Evolutionary conservation across 306 rosid species (phyloP).

Genomic region (Amphicarpaea edgeworthii): DNA sequence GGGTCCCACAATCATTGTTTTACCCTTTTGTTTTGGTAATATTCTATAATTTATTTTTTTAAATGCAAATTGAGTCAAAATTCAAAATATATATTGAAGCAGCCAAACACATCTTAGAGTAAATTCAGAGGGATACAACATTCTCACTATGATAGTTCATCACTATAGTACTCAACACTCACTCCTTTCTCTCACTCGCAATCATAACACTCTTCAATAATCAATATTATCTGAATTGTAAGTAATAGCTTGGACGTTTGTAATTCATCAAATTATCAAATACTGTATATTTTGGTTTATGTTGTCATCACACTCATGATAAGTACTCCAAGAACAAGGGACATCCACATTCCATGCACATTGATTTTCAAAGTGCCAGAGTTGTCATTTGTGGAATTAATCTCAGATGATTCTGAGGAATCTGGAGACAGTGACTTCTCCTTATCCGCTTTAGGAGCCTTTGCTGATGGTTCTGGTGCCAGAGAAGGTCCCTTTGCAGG

Average conservation of each 20-base stretch:
- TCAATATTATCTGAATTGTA: neutral
- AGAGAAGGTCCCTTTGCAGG: conserved; percentile 51
- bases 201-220: neutral
- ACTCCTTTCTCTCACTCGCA: neutral
- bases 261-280: neutral
- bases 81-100: neutral
- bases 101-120: neutral
- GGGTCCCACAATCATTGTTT: too few relatives aligned
- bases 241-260: neutral
- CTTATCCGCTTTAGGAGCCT: conserved; percentile 52
- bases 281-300: neutral
- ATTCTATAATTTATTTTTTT: too few relatives aligned
- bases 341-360: conserved; percentile 25
- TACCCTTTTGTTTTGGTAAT: too few relatives aligned
- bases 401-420: conserved; percentile 6
- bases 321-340: conserved; percentile 40
- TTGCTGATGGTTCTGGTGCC: conserved; percentile 37
- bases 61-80: neutral
- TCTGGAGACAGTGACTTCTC: neutral
- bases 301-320: neutral
- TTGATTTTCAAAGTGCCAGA: conserved; percentile 25
- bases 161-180: neutral
- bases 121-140: neutral
- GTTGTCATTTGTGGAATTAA: neutral
- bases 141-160: neutral